Evolutionary conservation across 257 asterid species (phyloP), one percentile per base, ranked within the genome.

Genomic region (Parsonsia alboflavescens): DNA sequence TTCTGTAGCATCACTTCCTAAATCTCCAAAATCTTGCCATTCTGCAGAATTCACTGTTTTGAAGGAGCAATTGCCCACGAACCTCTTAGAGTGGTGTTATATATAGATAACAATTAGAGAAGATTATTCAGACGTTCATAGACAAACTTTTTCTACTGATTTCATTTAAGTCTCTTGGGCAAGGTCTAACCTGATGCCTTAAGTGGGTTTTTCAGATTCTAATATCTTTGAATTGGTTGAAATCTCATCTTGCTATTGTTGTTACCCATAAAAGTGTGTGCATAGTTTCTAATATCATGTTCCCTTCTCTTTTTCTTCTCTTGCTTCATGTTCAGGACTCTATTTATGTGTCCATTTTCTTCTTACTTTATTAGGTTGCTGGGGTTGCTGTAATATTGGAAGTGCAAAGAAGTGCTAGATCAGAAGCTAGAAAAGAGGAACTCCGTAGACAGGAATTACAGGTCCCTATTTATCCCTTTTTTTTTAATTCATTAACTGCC

Each of bases 341-440:
- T 54, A 26, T 78, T 71, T 52, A 63, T 36, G 13, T 73, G 44
- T 72, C 50, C 22, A 11, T 19, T 61, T 72, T 24, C 56, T 61
- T 58, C 75, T 42, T 73, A 48, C 28, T 80, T 53, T 70, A 70
- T 73, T 74, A 92, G 97, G 97, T 92, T 42, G 97, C 91, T 4
- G 96, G 93, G 68, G 85, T 5, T 70, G 93, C 89, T 70, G 86
- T 92, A 54, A 80, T 87, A 62, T 86, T 87, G 73, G 97, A 92
- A 87, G 93, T 89, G 82, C 96, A 92, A 89, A 86, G 96, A 79
- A 89, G 80, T 79, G 79, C 97, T 73, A 85, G 87, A 82, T 81
- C 97, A 73, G 97, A 92, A 87, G 96, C 97, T 81, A 85, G 89
- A 84, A 92, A 92, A 85, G 97, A 92, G 89, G 96, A 80, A 73